Percentiles rank a stretch among this genome's conserved stretches.
These are phyloP conservation scores for Capsicum pubescens DNA, from an alignment of 257 asterid genomes.

Conservation along the genomic window DNA sequence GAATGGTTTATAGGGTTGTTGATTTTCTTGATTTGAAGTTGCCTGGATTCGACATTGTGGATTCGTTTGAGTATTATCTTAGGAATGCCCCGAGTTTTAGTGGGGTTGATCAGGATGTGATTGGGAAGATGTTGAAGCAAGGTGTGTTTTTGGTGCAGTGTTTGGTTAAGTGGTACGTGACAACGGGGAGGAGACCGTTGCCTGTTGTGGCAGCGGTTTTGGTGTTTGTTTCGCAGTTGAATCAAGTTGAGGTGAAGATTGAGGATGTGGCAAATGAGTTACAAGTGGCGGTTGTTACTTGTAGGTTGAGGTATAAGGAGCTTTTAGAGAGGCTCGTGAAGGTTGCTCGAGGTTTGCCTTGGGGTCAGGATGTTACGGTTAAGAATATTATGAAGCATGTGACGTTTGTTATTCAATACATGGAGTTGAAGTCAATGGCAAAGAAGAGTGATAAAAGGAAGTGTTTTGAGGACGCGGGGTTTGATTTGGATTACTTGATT, in stretches of 20 bases:
- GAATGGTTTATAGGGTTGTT: slow-evolving; percentile 70
- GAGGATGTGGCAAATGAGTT: slow-evolving; percentile 63
- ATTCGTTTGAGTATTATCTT: slow-evolving; percentile 50
- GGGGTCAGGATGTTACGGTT: slow-evolving; percentile 79
- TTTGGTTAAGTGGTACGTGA: slow-evolving; percentile 83
- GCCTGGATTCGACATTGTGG: slow-evolving; percentile 72
- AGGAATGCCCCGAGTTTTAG: slow-evolving; percentile 44
- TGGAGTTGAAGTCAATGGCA: slow-evolving; percentile 75
- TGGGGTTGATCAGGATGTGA: slow-evolving; percentile 45
- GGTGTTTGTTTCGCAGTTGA: slow-evolving; percentile 68
- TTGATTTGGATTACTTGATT: slow-evolving; percentile 58
- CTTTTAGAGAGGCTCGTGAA: slow-evolving; percentile 68
- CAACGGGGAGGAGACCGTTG: slow-evolving; percentile 80
- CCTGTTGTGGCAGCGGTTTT: slow-evolving; percentile 83
- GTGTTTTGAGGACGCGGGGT: slow-evolving; percentile 38
- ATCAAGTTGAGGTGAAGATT: slow-evolving; percentile 54
- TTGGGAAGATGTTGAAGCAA: slow-evolving; percentile 61
- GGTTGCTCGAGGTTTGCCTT: slow-evolving; percentile 73
- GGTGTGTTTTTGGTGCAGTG: slow-evolving; percentile 85
- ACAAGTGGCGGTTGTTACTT: slow-evolving; percentile 57
- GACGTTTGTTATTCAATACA: slow-evolving; percentile 71
- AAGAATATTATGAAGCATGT: slow-evolving; percentile 76
- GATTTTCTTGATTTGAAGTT: slow-evolving; percentile 58
- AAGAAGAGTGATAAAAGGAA: slow-evolving; percentile 33
- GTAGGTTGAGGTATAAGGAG: slow-evolving; percentile 73